These are phyloP conservation scores for Panellus pusillus DNA, from an alignment of 768 basidiomycete species.

Conservation along the genomic window DNA sequence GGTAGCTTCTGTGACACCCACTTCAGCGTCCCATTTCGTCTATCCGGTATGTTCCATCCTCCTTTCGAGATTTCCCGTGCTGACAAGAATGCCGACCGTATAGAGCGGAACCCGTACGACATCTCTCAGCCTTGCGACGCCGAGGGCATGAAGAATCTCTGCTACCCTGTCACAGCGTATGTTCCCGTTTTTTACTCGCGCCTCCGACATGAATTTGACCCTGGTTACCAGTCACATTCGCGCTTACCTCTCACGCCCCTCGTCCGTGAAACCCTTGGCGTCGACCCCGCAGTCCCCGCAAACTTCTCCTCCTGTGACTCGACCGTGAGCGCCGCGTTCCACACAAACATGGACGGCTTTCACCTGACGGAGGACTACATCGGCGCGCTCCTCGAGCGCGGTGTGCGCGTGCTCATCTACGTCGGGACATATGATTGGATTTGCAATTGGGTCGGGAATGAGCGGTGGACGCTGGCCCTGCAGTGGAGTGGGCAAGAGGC, in stretches of 20 bases:
- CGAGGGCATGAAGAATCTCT: constrained; percentile 3
- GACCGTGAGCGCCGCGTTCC: constrained; percentile 51
- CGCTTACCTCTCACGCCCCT: constrained; percentile 50
- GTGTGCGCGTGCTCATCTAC: constrained; percentile 67
- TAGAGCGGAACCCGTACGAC: constrained; percentile 54
- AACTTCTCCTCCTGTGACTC: constrained; percentile 44
- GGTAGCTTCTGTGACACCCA: constrained; percentile 62
- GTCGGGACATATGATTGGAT: constrained; percentile 74
- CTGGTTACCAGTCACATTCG: constrained; percentile 38
- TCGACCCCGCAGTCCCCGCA: constrained; percentile 35
- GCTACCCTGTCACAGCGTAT: constrained; percentile 20
- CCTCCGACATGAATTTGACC: not conserved
- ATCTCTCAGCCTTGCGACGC: constrained; percentile 44
- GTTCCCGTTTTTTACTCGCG: not conserved
- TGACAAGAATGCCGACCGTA: not conserved
- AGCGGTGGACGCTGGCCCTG: constrained; percentile 65
- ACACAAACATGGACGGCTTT: constrained; percentile 38
- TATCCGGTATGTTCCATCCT: constrained; percentile 37
- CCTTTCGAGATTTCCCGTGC: too few species aligned
- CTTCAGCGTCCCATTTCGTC: constrained; percentile 46
- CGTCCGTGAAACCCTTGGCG: constrained; percentile 49
- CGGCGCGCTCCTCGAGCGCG: constrained; percentile 68
- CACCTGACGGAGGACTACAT: constrained; percentile 57
- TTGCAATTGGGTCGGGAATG: constrained; percentile 77
- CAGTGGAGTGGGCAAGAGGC: constrained; percentile 67